Evolutionary conservation across 345 rosid genomes (phyloP).

Genomic region (Eucalyptus curtisii): DNA sequence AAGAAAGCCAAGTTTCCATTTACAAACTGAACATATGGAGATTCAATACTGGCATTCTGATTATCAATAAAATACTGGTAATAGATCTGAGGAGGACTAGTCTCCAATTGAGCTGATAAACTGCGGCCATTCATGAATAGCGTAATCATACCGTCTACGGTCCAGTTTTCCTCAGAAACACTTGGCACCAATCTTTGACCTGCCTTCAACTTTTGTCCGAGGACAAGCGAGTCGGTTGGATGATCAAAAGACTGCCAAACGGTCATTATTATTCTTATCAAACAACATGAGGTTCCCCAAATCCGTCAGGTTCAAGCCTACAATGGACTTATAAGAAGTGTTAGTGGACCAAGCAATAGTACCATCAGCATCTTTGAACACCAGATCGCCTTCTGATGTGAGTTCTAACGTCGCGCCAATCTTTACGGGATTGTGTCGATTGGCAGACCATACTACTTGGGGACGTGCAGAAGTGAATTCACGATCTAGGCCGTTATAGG

Average conservation of each 20-base stretch:
- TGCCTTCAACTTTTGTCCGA: not conserved
- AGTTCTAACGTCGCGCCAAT: not conserved
- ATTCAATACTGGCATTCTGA: not conserved
- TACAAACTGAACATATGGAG: not conserved
- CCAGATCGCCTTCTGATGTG: not conserved
- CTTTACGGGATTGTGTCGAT: not conserved
- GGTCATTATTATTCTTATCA: not conserved
- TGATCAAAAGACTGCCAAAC: not conserved
- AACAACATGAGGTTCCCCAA: not conserved
- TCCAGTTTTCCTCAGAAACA: not conserved
- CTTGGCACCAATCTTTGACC: not conserved
- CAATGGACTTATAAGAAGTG: not conserved
- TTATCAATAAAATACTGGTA: not conserved
- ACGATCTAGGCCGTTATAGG: rapidly evolving
- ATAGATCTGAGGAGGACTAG: not conserved
- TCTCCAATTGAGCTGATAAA: not conserved
- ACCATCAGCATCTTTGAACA: not conserved
- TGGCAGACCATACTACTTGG: too few relatives aligned
- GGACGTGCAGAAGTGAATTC: rapidly evolving
- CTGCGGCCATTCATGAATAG: not conserved
- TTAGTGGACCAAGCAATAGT: slow-evolving; percentile 4
- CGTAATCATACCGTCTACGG: not conserved
- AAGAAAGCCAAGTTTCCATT: not conserved
- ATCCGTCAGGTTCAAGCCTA: not conserved
- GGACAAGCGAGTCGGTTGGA: not conserved